Conservation (phyloP, 805 yeast species). For the Sungouiozyma ichnusensis region DNA sequence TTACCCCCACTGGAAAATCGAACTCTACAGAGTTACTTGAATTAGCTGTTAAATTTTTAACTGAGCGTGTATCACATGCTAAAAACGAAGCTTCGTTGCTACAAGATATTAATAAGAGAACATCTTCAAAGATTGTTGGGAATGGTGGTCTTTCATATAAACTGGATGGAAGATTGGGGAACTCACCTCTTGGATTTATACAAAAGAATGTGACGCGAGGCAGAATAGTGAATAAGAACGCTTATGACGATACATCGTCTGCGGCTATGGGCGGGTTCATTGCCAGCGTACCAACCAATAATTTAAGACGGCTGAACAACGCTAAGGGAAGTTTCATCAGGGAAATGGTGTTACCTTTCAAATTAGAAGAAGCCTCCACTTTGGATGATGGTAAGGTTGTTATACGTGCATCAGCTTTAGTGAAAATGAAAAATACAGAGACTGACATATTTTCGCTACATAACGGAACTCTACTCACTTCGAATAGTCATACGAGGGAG, state of each 20-base stretch:
- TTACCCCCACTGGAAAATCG: slow-evolving; percentile 21
- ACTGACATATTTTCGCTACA: background rate
- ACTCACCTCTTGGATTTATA: slow-evolving; percentile 61
- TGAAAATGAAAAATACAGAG: background rate
- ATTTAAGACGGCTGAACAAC: slow-evolving; percentile 25
- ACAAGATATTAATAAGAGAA: slow-evolving; percentile 1
- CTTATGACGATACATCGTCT: slow-evolving; percentile 30
- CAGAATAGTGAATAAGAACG: slow-evolving; percentile 33
- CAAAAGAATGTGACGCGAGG: slow-evolving; percentile 53
- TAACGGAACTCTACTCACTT: background rate
- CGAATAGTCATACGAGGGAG: no score
- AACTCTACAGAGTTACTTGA: slow-evolving; percentile 28
- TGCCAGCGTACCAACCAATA: slow-evolving; percentile 26
- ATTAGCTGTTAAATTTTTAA: slow-evolving; percentile 34
- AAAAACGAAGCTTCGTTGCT: slow-evolving; percentile 7
- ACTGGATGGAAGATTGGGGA: slow-evolving; percentile 55
- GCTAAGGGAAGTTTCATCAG: slow-evolving; percentile 33
- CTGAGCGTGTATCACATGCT: slow-evolving; percentile 6
- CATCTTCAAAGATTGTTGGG: slow-evolving; percentile 38
- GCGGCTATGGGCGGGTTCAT: slow-evolving; percentile 53
- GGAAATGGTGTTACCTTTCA: slow-evolving; percentile 36
- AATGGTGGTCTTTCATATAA: slow-evolving; percentile 69
- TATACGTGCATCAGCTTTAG: slow-evolving; percentile 1
- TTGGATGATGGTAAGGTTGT: slow-evolving; percentile 29
- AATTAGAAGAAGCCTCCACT: slow-evolving; percentile 30